These are phyloP conservation scores for Adansonia madagascariensis DNA, from an alignment of 441 rosid species.

Conservation along the genomic window DNA sequence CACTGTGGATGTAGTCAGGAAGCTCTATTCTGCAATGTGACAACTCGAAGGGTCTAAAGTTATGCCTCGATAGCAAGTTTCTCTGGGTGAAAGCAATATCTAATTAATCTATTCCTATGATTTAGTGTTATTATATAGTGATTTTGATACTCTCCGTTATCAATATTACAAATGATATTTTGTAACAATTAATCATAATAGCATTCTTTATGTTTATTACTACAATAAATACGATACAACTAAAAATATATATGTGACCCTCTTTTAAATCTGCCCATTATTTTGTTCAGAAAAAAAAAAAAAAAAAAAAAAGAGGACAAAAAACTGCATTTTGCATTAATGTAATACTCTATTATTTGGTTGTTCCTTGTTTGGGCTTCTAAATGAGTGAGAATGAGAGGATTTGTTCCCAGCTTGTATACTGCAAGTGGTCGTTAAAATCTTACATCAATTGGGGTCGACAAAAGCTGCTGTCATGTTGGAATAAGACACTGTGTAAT, in stretches of 20 bases:
- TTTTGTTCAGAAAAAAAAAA: not conserved
- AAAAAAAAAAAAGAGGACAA: not conserved
- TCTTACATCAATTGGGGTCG: not conserved
- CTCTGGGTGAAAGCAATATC: not conserved
- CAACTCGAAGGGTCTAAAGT: too few relatives aligned
- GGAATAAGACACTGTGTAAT: slow-evolving; percentile 6
- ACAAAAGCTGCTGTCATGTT: slow-evolving; percentile 4
- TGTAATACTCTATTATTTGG: not conserved
- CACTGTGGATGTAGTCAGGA: too few relatives aligned
- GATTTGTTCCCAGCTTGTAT: not conserved
- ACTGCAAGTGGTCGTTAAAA: slow-evolving; percentile 10
- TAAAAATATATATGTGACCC: too few relatives aligned
- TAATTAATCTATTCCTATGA: not conserved
- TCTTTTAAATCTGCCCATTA: not conserved
- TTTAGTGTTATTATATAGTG: too few relatives aligned
- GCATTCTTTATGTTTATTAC: too few relatives aligned
- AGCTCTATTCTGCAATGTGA: too few relatives aligned
- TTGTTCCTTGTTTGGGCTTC: not conserved
- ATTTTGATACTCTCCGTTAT: too few relatives aligned
- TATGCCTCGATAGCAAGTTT: too few relatives aligned
- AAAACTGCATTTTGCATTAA: not conserved
- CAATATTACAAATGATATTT: too few relatives aligned
- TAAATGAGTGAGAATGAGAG: not conserved
- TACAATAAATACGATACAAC: too few relatives aligned
- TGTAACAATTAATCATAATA: too few relatives aligned